These are phyloP conservation scores for Colletotrichum sublineola DNA, from an alignment of 2,329 filamentous ascomycete genomes.

Conservation along the genomic window DNA sequence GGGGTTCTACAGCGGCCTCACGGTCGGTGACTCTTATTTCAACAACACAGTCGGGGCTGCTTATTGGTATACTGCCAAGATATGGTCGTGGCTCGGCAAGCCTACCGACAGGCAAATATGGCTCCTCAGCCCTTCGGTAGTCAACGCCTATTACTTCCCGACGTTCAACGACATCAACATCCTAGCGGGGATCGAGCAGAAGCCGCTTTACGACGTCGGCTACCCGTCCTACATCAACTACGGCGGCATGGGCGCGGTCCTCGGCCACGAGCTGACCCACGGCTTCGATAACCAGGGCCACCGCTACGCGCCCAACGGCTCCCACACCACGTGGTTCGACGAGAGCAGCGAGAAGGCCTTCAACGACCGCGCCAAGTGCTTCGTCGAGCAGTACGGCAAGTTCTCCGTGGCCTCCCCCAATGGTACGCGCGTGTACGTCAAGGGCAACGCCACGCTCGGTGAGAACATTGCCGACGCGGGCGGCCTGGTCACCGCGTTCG, in stretches of 20 bases:
- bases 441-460: slow-evolving; percentile 72
- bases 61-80: slow-evolving; percentile 59
- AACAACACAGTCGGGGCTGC: slow-evolving; percentile 66
- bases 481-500: slow-evolving; percentile 73
- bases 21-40: slow-evolving; percentile 67
- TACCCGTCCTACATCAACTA: slow-evolving; percentile 77
- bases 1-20: slow-evolving; percentile 67
- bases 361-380: slow-evolving; percentile 71
- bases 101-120: slow-evolving; percentile 72
- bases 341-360: slow-evolving; percentile 70
- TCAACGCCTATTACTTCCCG: slow-evolving; percentile 76
- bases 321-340: slow-evolving; percentile 76
- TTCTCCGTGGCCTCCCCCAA: slow-evolving; percentile 69
- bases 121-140: slow-evolving; percentile 69
- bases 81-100: slow-evolving; percentile 70
- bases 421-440: slow-evolving; percentile 69
- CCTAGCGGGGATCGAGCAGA: slow-evolving; percentile 76
- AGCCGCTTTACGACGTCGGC: slow-evolving; percentile 71
- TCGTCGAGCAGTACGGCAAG: slow-evolving; percentile 74
- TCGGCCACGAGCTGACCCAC: slow-evolving; percentile 78
- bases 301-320: slow-evolving; percentile 74
- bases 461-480: slow-evolving; percentile 82
- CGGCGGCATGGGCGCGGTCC: slow-evolving; percentile 75
- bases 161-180: slow-evolving; percentile 77
- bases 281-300: slow-evolving; percentile 76